Percentiles rank a stretch among this genome's conserved stretches.
These are phyloP conservation scores for Delitschia confertaspora DNA, from an alignment of 495 filamentous ascomycete species.

Conservation along the genomic window DNA sequence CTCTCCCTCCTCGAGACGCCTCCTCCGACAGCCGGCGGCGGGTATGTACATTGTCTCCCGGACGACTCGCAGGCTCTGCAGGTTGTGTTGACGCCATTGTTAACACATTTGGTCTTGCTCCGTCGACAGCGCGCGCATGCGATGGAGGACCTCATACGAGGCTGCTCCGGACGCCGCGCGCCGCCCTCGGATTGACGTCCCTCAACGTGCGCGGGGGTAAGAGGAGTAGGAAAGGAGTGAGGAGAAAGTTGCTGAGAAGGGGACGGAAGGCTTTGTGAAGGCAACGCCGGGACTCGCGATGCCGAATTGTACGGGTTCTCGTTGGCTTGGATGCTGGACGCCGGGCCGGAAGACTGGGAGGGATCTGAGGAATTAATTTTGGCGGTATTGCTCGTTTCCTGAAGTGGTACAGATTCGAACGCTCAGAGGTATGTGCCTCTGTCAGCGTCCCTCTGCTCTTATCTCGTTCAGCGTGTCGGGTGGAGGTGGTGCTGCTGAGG, in stretches of 20 bases:
- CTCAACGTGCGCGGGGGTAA: conserved; percentile 2
- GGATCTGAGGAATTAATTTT: conserved; percentile 18
- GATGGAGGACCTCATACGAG: conserved; percentile 64
- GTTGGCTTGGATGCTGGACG: conserved; percentile 4
- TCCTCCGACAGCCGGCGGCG: conserved; percentile 49
- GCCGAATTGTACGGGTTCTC: conserved; percentile 9
- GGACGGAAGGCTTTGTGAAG: conserved; percentile 2
- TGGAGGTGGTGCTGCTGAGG: no score
- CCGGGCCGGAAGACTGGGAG: conserved; percentile 7
- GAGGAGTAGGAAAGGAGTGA: not conserved
- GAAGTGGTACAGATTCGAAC: not conserved
- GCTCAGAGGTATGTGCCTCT: no score
- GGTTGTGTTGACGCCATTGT: conserved; percentile 61
- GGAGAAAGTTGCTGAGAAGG: conserved; percentile 4
- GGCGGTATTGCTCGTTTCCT: conserved; percentile 12
- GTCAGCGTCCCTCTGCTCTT: no score
- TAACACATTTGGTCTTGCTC: conserved; percentile 80
- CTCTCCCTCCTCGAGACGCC: conserved; percentile 20
- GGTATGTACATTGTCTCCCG: conserved; percentile 70
- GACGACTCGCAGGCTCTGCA: conserved; percentile 72
- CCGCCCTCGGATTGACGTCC: conserved; percentile 1
- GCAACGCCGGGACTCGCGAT: conserved; percentile 9
- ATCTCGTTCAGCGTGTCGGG: no score
- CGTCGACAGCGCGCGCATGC: conserved; percentile 70
- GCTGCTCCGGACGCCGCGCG: conserved; percentile 16